Evolutionary conservation across 2,329 filamentous ascomycete genomes (phyloP).

Genomic region (Keithomyces neogunnii): DNA sequence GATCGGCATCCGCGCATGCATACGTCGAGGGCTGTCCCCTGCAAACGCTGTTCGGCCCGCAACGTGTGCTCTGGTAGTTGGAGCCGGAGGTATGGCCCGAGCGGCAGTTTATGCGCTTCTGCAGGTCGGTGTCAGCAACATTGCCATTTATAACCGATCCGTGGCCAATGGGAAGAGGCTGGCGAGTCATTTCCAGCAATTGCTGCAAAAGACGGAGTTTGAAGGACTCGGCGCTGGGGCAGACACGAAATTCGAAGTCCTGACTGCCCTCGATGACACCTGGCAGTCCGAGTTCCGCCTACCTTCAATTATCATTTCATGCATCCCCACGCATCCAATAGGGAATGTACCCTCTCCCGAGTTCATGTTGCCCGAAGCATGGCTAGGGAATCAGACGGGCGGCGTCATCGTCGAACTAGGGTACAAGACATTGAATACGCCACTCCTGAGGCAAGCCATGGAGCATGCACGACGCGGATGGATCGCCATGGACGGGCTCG

Average conservation of each 20-base stretch:
- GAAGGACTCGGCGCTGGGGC: slow-evolving; percentile 33
- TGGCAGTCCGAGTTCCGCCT: slow-evolving; percentile 57
- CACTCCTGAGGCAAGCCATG: slow-evolving; percentile 60
- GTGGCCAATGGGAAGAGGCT: slow-evolving; percentile 57
- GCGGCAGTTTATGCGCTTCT: slow-evolving; percentile 73
- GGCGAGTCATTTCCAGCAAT: slow-evolving; percentile 59
- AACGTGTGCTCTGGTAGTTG: slow-evolving; percentile 51
- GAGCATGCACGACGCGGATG: slow-evolving; percentile 52
- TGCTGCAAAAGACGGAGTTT: slow-evolving; percentile 35
- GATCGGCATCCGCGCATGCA: slow-evolving; percentile 68
- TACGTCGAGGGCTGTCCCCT: slow-evolving; percentile 63
- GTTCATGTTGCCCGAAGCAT: slow-evolving; percentile 59
- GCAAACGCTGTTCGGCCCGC: slow-evolving; percentile 54
- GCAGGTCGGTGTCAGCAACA: slow-evolving; percentile 66
- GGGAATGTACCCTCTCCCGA: slow-evolving; percentile 56
- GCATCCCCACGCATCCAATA: slow-evolving; percentile 63
- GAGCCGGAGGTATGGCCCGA: slow-evolving; percentile 68
- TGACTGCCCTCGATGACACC: slow-evolving; percentile 47
- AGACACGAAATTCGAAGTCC: slow-evolving; percentile 44
- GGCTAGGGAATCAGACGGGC: slow-evolving; percentile 65
- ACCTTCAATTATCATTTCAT: slow-evolving; percentile 69
- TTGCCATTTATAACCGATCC: slow-evolving; percentile 68
- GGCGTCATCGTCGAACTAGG: slow-evolving; percentile 69
- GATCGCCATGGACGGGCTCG: slow-evolving; percentile 68
- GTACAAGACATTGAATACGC: slow-evolving; percentile 66